A percentile compares a stretch with the other conserved stretches of the same genome.
These are phyloP conservation scores for Cladosporium oxysporum DNA, from an alignment of 2,329 filamentous ascomycete species.

Conservation along the genomic window DNA sequence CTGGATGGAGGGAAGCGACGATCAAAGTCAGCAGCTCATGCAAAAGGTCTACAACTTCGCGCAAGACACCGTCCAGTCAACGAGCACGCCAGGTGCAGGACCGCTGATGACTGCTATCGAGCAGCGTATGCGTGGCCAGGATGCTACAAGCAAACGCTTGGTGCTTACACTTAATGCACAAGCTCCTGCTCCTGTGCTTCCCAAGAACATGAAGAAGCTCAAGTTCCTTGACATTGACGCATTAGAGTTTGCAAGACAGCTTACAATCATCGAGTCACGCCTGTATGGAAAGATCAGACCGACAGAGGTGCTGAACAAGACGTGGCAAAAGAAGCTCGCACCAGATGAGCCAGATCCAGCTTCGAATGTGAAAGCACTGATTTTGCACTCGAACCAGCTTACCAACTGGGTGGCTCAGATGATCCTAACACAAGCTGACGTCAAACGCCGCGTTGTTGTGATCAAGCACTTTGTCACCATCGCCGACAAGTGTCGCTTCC, in stretches of 20 bases:
- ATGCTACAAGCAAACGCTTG: conserved; percentile 80
- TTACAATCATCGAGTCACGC: conserved; percentile 94
- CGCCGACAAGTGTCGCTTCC: conserved; percentile 88
- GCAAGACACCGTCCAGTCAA: conserved; percentile 86
- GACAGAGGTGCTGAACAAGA: conserved; percentile 96
- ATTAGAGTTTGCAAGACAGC: conserved; percentile 92
- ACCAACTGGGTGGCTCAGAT: conserved; percentile 99
- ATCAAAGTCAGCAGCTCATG: conserved; percentile 80
- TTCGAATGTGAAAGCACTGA: conserved; percentile 91
- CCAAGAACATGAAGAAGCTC: conserved; percentile 99
- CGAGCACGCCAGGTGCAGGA: conserved; percentile 84
- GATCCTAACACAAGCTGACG: conserved; percentile 92
- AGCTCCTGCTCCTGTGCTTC: conserved; percentile 84
- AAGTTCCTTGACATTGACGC: conserved; percentile 98
- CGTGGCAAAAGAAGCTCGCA: conserved; percentile 93
- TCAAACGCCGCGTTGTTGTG: conserved; percentile 93
- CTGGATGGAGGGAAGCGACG: conserved; percentile 95
- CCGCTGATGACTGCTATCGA: conserved; percentile 85
- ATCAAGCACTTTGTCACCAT: conserved; percentile 98
- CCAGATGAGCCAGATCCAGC: conserved; percentile 83
- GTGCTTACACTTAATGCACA: conserved; percentile 77
- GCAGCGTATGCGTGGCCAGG: conserved; percentile 83
- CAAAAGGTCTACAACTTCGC: conserved; percentile 89
- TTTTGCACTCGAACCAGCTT: conserved; percentile 96
- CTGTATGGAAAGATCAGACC: conserved; percentile 95